Evolutionary conservation across 345 rosid species (phyloP).

Genomic region (Eucalyptus dawsonii): DNA sequence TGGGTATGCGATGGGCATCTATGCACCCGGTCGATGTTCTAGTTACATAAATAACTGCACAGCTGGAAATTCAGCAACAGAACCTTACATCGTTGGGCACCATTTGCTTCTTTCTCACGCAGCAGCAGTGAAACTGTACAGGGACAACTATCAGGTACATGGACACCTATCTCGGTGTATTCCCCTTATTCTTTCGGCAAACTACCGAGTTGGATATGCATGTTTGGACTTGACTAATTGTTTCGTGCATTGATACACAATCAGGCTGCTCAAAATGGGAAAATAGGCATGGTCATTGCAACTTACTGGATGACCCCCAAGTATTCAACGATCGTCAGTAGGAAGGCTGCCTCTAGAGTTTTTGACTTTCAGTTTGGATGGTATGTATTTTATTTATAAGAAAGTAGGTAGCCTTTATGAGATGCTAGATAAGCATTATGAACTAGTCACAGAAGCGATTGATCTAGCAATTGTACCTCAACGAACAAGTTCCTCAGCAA

Average conservation of each 20-base stretch:
- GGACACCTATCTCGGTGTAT: background rate
- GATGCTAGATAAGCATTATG: background rate
- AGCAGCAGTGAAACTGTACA: slow-evolving; percentile 12
- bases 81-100: slow-evolving; percentile 26
- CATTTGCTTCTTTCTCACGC: slow-evolving; percentile 31
- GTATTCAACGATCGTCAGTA: background rate
- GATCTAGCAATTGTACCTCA: background rate
- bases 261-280: slow-evolving; percentile 21
- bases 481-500: background rate
- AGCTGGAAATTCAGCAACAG: slow-evolving; percentile 16
- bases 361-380: background rate
- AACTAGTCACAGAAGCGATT: background rate
- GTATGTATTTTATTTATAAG: too few species aligned
- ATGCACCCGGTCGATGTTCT: slow-evolving; percentile 9
- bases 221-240: background rate
- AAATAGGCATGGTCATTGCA: slow-evolving; percentile 8
- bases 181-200: background rate
- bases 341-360: background rate
- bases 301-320: slow-evolving; percentile 9
- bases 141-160: slow-evolving; percentile 19
- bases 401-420: background rate
- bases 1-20: background rate
- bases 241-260: background rate
- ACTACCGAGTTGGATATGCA: background rate
- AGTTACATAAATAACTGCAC: slow-evolving; percentile 11